Base-by-base conservation (phyloP, 352 stramenopile species). In the Phytophthora quininea region DNA sequence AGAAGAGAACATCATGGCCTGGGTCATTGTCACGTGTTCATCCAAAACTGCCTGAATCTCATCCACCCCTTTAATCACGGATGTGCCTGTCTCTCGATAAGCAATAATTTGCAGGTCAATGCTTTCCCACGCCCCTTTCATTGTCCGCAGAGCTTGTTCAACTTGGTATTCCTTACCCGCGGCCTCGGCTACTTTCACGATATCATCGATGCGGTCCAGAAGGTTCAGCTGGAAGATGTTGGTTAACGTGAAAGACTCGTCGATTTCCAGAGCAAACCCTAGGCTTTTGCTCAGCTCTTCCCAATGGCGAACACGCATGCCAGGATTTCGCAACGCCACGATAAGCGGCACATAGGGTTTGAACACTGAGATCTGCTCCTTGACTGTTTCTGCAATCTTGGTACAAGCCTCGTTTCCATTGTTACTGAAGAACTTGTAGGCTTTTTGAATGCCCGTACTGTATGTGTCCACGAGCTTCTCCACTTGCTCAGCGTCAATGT, bases 121-220 rank as follows among this genome's bases (percentile, higher is more conserved):
- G 37, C 74, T 80, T 42, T 96, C 83, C 96, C 96, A 99, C 27
- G 85, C 88, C 3, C 47, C 70, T 56, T 98, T 92, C 96, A 99
- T 99, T 33, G 92, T 97, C 31, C 90, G 84, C 48, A 99, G 73
- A 3, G 94, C 90, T 33, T 93, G 86, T 35, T 99, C 95, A 27
- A 99, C 96, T 57, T 97, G 92, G 48, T 97, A 98, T 63, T 99
- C 96, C 73, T 99, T 98, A 0, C 91, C 93, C 0, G 96, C 96
- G 3, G 89, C 89, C 60, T 99, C 96, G 0, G 89, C 85, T 19
- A 98, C 85, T 59, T 97, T 98, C 7, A 95, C 82, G 52, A 98
- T 97, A n/a, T 95, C 79, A 38, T 98, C 93, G 19, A 96, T 91
- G 19, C 95, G 89, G 29, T 95, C 86, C 15, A 94, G 74, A 33